Evolutionary conservation across 2,329 filamentous ascomycete genomes (phyloP).

Genomic region (Colletotrichum aenigma): DNA sequence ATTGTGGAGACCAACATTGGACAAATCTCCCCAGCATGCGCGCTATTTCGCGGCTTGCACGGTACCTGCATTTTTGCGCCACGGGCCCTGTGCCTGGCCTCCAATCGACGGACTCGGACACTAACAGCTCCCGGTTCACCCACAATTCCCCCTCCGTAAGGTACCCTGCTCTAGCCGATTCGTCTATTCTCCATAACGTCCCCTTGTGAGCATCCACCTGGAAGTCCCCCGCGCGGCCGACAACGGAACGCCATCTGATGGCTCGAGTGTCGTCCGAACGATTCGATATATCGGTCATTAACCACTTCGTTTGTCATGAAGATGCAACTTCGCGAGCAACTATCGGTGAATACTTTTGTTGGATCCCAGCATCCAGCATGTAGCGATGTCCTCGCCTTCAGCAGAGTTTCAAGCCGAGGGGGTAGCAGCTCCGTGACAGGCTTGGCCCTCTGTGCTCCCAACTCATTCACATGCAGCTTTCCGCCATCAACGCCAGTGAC

Average conservation of each 20-base stretch:
- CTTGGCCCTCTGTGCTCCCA: neutral
- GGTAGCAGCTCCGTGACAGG: neutral
- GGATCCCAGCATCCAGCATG: neutral
- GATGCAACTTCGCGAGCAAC: neutral
- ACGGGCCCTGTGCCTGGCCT: neutral
- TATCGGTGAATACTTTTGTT: neutral
- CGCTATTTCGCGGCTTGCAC: slow-evolving; percentile 8
- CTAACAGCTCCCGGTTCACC: neutral
- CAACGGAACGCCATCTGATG: neutral
- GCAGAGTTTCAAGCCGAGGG: neutral
- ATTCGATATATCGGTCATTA: neutral
- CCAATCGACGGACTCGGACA: slow-evolving; percentile 6
- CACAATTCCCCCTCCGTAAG: neutral
- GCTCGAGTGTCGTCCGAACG: neutral
- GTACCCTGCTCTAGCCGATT: neutral
- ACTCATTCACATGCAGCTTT: neutral
- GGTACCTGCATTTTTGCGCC: slow-evolving; percentile 16
- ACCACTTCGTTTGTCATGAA: neutral
- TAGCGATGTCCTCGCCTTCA: neutral
- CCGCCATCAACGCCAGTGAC: neutral
- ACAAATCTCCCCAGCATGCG: slow-evolving; percentile 6
- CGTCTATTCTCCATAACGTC: neutral
- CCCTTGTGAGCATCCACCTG: neutral
- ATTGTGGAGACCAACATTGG: slow-evolving; percentile 9
- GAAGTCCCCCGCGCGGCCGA: neutral